Evolutionary conservation across 805 yeast species (phyloP).

Genomic region (Ogataea sp.): DNA sequence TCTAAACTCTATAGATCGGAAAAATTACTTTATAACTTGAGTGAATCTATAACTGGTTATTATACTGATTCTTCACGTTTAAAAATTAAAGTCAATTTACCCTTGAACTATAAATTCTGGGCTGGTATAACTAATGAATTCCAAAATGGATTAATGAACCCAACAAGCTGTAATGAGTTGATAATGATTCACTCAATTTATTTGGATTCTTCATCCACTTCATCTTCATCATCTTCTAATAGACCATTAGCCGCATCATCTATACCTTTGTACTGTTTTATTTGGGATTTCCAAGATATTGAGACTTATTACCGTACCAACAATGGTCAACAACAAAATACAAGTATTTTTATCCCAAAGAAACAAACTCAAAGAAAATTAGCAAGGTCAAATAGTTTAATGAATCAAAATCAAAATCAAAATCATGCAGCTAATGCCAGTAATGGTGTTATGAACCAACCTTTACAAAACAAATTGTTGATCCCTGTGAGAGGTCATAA

Average conservation of each 20-base stretch:
- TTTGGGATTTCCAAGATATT: conserved; percentile 21
- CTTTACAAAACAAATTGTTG: not conserved
- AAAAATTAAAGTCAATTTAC: conserved; percentile 18
- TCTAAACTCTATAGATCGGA: conserved; percentile 17
- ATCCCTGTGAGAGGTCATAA: conserved; percentile 20
- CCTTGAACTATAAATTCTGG: conserved; percentile 25
- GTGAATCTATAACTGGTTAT: conserved; percentile 24
- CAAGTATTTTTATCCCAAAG: too few relatives aligned
- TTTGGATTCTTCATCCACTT: conserved; percentile 19
- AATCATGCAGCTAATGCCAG: too few relatives aligned
- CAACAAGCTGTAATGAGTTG: conserved; percentile 12
- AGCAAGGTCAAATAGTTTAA: not conserved
- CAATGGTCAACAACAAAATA: too few relatives aligned
- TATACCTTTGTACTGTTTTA: conserved; percentile 18
- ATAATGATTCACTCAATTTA: conserved; percentile 21
- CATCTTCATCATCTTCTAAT: conserved; percentile 6
- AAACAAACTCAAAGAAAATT: too few relatives aligned
- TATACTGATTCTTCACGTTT: conserved; percentile 11
- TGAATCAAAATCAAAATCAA: not conserved
- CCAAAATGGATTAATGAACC: conserved; percentile 21
- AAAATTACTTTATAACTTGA: conserved; percentile 11
- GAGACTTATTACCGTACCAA: not conserved
- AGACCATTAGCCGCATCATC: too few relatives aligned
- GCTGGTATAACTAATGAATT: conserved; percentile 21
- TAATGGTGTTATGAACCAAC: too few relatives aligned